phyloP scores from a whole-genome alignment of 2,329 filamentous ascomycete species.

The Phyllosticta citriasiana region DNA sequence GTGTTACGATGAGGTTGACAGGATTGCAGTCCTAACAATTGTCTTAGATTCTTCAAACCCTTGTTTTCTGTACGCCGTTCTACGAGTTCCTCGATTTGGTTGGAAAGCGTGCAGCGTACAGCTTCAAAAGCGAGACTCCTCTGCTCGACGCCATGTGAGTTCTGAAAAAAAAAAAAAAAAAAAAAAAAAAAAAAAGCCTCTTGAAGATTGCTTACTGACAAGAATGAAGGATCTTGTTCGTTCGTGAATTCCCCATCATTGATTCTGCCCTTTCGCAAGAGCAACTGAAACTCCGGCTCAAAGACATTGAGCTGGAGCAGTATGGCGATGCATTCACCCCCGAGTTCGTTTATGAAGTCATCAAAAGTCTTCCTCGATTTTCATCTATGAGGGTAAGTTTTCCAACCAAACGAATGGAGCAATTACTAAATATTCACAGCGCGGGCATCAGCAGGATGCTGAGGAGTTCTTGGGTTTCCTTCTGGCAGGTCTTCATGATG shows the following conservation, averaged over 20 bases:
- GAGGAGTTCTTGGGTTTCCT: slow-evolving; percentile 94
- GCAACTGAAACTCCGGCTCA: slow-evolving; percentile 62
- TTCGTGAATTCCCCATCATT: slow-evolving; percentile 82
- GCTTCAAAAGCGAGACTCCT: slow-evolving; percentile 91
- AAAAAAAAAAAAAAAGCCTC: too few species aligned
- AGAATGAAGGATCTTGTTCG: slow-evolving; percentile 72
- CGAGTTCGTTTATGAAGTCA: slow-evolving; percentile 91
- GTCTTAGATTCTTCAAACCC: slow-evolving; percentile 76
- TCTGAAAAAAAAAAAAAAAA: neutral
- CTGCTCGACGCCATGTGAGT: slow-evolving; percentile 86
- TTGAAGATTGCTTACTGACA: slow-evolving; percentile 9
- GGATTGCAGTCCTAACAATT: slow-evolving; percentile 23
- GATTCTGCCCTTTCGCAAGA: slow-evolving; percentile 68
- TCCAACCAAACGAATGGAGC: neutral
- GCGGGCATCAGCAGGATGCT: slow-evolving; percentile 94
- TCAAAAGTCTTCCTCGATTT: slow-evolving; percentile 77
- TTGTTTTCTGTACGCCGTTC: slow-evolving; percentile 89
- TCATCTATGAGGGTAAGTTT: slow-evolving; percentile 73
- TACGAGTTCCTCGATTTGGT: slow-evolving; percentile 88
- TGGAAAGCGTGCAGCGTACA: slow-evolving; percentile 72
- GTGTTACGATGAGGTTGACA: slow-evolving; percentile 25
- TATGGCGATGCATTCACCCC: slow-evolving; percentile 88
- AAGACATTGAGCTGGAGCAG: slow-evolving; percentile 74
- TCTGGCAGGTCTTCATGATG: slow-evolving; percentile 84
- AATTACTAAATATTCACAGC: slow-evolving; percentile 39